Conservation (phyloP, 1,284 basidiomycete species). For the Anthracocystis panici-leucophaei region DNA sequence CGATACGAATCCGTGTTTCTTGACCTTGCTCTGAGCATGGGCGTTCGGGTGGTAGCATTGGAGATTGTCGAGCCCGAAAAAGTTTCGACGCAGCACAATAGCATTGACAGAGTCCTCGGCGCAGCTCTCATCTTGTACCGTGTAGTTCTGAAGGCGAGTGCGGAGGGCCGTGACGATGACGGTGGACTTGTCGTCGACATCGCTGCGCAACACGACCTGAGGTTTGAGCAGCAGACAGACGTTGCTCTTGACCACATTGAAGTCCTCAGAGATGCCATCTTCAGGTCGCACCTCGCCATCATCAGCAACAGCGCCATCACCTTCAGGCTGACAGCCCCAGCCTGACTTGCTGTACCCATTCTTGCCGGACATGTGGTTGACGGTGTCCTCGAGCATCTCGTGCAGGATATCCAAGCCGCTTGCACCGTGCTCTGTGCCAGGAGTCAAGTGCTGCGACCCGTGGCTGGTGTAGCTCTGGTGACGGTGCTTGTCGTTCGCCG, state of each 20-base stretch:
- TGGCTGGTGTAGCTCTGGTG: constrained; percentile 1
- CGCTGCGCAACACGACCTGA: constrained; percentile 84
- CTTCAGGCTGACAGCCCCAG: constrained; percentile 29
- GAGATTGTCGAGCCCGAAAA: constrained; percentile 80
- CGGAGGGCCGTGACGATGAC: constrained; percentile 85
- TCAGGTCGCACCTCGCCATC: constrained; percentile 39
- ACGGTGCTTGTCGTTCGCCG: not conserved
- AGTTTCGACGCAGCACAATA: constrained; percentile 85
- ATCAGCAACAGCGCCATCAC: constrained; percentile 1
- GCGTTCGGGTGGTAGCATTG: constrained; percentile 84
- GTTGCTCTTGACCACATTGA: constrained; percentile 75
- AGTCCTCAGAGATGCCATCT: constrained; percentile 70
- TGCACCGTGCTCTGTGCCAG: constrained; percentile 6
- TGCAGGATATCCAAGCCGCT: constrained; percentile 58
- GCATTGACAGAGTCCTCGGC: constrained; percentile 86
- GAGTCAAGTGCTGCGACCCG: constrained; percentile 13
- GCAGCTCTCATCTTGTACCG: constrained; percentile 83
- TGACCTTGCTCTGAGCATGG: constrained; percentile 46
- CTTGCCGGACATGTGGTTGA: constrained; percentile 49
- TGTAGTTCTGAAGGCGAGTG: constrained; percentile 83
- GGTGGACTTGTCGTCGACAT: constrained; percentile 76
- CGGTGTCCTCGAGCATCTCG: constrained; percentile 64
- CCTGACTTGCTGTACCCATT: constrained; percentile 34
- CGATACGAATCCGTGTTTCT: constrained; percentile 70
- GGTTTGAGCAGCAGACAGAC: constrained; percentile 89